Conservation (phyloP, 2,329 filamentous ascomycete genomes). For the Pestalotiopsis sp. region DNA sequence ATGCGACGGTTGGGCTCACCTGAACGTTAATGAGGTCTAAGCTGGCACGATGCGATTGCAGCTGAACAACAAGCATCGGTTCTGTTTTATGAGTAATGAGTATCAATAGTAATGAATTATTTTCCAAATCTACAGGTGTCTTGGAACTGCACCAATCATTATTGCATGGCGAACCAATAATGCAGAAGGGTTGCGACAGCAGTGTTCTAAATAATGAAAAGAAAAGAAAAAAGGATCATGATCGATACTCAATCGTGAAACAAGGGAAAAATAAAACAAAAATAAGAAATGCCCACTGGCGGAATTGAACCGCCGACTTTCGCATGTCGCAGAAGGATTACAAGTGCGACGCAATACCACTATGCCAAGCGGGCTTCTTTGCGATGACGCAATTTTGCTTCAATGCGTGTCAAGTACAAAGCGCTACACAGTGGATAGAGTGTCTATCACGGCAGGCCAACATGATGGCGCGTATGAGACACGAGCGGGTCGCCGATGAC, state of each 20-base stretch:
- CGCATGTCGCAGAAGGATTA: constrained; percentile 1
- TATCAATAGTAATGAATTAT: not conserved
- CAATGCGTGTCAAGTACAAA: not conserved
- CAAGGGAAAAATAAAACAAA: too few species aligned
- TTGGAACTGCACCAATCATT: not conserved
- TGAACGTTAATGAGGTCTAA: not conserved
- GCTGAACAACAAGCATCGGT: not conserved
- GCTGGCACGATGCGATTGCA: not conserved
- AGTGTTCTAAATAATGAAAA: too few species aligned
- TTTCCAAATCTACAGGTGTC: too few species aligned
- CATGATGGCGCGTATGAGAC: too few species aligned
- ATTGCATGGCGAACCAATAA: not conserved
- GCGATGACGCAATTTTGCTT: not conserved
- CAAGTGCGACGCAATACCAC: constrained; percentile 9
- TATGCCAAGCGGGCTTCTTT: constrained; percentile 4
- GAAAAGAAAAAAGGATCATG: too few species aligned
- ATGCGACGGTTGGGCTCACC: not conserved
- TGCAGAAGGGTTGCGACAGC: not conserved
- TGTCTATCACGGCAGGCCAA: too few species aligned
- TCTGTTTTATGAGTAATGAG: not conserved
- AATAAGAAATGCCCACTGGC: constrained; percentile 2
- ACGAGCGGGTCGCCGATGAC: too few species aligned
- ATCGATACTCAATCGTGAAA: too few species aligned
- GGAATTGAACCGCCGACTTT: constrained; percentile 8
- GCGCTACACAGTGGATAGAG: too few species aligned